phyloP scores from a whole-genome alignment of 2,329 filamentous ascomycete species.

The Phyllosticta ampelicida region DNA sequence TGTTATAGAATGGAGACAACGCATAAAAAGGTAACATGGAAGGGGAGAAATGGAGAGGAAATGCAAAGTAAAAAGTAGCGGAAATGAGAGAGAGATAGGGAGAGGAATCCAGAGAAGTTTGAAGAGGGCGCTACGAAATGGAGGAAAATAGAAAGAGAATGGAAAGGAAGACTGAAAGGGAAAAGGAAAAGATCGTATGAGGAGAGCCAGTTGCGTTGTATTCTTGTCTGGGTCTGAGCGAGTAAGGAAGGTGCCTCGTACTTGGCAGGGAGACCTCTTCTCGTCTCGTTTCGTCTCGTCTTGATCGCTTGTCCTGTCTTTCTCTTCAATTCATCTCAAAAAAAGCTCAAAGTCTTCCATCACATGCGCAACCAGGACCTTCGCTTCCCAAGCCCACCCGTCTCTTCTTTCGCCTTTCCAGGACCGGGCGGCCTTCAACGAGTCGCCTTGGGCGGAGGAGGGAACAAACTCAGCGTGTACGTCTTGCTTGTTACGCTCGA shows the following conservation, averaged over 20 bases:
- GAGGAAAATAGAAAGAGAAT: neutral
- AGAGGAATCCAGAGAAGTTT: neutral
- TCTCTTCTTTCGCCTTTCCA: too few relatives aligned
- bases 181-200: too few relatives aligned
- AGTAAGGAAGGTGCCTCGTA: too few relatives aligned
- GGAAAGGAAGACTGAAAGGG: neutral
- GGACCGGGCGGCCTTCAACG: too few relatives aligned
- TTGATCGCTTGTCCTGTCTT: neutral
- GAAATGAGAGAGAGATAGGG: neutral
- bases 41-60: neutral
- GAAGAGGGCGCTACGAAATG: too few relatives aligned
- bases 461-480: constrained; percentile 23
- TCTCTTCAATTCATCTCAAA: neutral
- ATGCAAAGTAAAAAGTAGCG: too few relatives aligned
- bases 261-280: neutral
- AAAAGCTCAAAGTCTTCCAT: too few relatives aligned
- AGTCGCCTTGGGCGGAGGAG: constrained; percentile 18
- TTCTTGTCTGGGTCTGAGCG: too few relatives aligned
- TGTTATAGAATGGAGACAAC: neutral
- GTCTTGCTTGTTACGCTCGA: constrained; percentile 4
- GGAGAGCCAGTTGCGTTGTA: too few relatives aligned
- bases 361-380: neutral
- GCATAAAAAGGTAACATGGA: neutral
- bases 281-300: neutral
- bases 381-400: too few relatives aligned